Percentiles rank a stretch among this genome's conserved stretches.
phyloP scores from a whole-genome alignment of 2,329 filamentous ascomycete species.

The Colletotrichum graminicola region DNA sequence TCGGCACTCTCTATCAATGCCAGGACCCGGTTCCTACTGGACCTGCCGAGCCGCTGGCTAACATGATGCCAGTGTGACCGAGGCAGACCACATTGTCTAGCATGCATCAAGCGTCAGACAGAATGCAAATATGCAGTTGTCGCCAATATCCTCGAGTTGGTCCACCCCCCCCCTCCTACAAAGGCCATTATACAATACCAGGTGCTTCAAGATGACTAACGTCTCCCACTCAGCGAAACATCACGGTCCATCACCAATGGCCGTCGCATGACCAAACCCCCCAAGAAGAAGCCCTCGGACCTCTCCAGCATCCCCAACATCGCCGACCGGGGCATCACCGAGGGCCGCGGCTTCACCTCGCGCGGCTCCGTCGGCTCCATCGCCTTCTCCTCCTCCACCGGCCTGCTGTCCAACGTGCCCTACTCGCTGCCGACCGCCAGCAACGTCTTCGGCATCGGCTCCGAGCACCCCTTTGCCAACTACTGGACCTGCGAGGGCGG shows the following conservation, averaged over 20 bases:
- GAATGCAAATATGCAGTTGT: slow-evolving; percentile 81
- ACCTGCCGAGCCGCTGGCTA: neutral
- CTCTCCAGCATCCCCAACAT: slow-evolving; percentile 64
- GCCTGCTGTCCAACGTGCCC: slow-evolving; percentile 78
- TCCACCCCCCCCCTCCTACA: slow-evolving; percentile 36
- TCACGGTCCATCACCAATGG: slow-evolving; percentile 65
- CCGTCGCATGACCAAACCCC: slow-evolving; percentile 68
- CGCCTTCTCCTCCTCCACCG: slow-evolving; percentile 62
- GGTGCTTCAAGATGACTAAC: neutral
- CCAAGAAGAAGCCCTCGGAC: slow-evolving; percentile 63
- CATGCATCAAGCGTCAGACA: slow-evolving; percentile 81
- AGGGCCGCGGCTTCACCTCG: slow-evolving; percentile 58
- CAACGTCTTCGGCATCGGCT: slow-evolving; percentile 84
- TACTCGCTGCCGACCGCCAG: slow-evolving; percentile 78
- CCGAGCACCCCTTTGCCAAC: slow-evolving; percentile 84
- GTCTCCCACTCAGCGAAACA: slow-evolving; percentile 63
- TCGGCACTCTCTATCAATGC: neutral
- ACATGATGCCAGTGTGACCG: slow-evolving; percentile 73
- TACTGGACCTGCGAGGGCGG: slow-evolving; percentile 87
- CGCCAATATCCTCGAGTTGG: slow-evolving; percentile 81
- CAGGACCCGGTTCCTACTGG: neutral
- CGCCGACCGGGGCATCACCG: slow-evolving; percentile 64
- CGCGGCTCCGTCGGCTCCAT: slow-evolving; percentile 58
- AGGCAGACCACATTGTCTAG: slow-evolving; percentile 75
- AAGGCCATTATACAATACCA: neutral